Conservation (phyloP, 306 rosid genomes). For the Nissolia schottii region DNA sequence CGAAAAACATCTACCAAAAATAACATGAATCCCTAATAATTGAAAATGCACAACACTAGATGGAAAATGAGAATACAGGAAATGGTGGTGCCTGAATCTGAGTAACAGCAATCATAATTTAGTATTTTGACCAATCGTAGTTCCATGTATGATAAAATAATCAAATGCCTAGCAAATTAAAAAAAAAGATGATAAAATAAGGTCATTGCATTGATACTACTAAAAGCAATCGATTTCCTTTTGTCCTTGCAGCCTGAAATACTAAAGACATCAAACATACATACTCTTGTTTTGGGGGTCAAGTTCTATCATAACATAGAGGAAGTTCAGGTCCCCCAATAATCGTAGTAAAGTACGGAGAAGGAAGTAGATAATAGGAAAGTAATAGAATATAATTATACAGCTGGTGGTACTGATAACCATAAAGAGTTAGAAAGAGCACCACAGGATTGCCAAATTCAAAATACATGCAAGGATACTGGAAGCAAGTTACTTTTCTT, state of each 20-base stretch:
- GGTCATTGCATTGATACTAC: background rate
- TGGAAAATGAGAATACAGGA: no score
- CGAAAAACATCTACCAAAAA: no score
- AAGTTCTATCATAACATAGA: background rate
- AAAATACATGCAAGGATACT: background rate
- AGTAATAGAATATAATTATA: background rate
- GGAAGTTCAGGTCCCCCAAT: background rate
- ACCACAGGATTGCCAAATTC: background rate
- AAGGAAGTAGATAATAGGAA: background rate
- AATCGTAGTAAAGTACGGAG: background rate
- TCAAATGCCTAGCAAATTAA: no score
- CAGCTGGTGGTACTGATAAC: background rate
- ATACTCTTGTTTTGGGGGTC: background rate
- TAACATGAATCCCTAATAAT: no score
- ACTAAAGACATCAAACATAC: background rate
- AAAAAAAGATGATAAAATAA: background rate
- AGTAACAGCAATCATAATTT: no score
- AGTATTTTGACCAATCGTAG: no score
- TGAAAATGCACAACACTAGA: no score
- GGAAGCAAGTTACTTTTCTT: background rate
- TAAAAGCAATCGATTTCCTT: background rate
- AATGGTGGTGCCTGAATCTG: no score
- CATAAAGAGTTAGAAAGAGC: background rate
- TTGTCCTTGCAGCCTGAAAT: background rate
- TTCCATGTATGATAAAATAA: no score